Evolutionary conservation across 208 protist genomes (phyloP).

Genomic region (Leishmania lainsoni): DNA sequence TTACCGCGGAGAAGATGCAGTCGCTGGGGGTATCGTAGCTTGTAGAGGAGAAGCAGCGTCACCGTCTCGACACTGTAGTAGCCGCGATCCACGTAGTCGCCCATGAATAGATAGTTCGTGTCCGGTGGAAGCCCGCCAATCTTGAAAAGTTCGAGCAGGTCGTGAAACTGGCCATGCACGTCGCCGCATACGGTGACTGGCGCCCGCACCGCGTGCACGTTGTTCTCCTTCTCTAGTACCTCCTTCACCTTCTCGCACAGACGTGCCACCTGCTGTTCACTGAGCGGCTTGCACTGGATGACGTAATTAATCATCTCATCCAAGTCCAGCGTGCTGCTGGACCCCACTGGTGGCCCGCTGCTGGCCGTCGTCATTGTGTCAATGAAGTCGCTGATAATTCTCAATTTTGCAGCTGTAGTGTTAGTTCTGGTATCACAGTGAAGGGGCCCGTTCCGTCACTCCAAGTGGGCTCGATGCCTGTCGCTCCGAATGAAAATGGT

Average conservation of each 20-base stretch:
- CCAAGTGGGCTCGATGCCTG: no score
- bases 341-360: slow-evolving; percentile 27
- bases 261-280: slow-evolving; percentile 83
- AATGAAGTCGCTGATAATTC: no score
- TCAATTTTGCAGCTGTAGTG: no score
- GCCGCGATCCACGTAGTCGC: slow-evolving; percentile 88
- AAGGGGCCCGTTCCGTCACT: no score
- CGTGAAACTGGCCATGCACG: slow-evolving; percentile 98
- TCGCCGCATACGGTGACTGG: slow-evolving; percentile 96
- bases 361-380: slow-evolving; percentile 27
- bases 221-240: slow-evolving; percentile 92
- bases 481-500: no score
- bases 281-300: slow-evolving; percentile 87
- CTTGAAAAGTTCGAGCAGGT: slow-evolving; percentile 98
- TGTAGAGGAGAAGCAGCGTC: slow-evolving; percentile 93
- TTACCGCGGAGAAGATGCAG: slow-evolving; percentile 98
- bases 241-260: slow-evolving; percentile 93
- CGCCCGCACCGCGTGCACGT: slow-evolving; percentile 89
- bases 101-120: slow-evolving; percentile 99
- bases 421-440: no score
- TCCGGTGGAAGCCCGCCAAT: slow-evolving; percentile 96
- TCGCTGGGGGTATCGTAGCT: slow-evolving; percentile 96
- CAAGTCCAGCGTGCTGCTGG: slow-evolving; percentile 68
- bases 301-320: slow-evolving; percentile 91
- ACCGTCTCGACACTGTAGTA: slow-evolving; percentile 90